A percentile compares a stretch with the other conserved stretches of the same genome.
phyloP scores from a whole-genome alignment of 768 basidiomycete genomes.

The Lactifluus piperatus region DNA sequence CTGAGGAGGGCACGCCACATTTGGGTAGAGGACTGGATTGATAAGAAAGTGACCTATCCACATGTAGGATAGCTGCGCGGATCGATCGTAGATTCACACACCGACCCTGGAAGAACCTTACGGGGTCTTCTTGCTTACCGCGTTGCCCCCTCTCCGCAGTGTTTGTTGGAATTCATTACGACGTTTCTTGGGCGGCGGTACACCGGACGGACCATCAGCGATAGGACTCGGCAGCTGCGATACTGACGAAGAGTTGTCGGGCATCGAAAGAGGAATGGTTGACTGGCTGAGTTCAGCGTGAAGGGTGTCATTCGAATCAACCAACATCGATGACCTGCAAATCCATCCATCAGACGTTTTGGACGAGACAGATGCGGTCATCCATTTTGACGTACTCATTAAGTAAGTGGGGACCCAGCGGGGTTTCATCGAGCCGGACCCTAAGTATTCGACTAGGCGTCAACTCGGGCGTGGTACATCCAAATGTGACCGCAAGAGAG shows the following conservation, averaged over 20 bases:
- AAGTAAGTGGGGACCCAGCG: slow-evolving; percentile 33
- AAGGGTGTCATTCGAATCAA: slow-evolving; percentile 21
- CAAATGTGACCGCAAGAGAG: not conserved
- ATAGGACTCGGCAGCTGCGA: not conserved
- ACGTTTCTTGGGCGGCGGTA: not conserved
- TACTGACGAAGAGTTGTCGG: not conserved
- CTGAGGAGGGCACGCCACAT: not conserved
- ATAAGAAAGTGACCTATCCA: not conserved
- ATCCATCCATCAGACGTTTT: not conserved
- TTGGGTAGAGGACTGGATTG: not conserved
- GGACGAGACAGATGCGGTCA: not conserved
- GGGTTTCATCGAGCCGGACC: slow-evolving; percentile 2
- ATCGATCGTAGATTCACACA: not conserved
- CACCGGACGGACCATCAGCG: not conserved
- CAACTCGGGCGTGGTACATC: not conserved
- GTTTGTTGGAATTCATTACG: not conserved
- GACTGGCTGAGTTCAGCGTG: slow-evolving; percentile 21
- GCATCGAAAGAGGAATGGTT: not conserved
- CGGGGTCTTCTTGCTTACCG: not conserved
- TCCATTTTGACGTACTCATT: slow-evolving; percentile 37
- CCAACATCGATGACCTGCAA: slow-evolving; percentile 24
- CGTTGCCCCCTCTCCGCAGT: not conserved
- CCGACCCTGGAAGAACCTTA: slow-evolving; percentile 1
- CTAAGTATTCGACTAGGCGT: not conserved
- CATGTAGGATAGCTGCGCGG: not conserved